A percentile compares a stretch with the other conserved stretches of the same genome.
phyloP scores from a whole-genome alignment of 805 yeast genomes.

The Candida manassasensis region DNA sequence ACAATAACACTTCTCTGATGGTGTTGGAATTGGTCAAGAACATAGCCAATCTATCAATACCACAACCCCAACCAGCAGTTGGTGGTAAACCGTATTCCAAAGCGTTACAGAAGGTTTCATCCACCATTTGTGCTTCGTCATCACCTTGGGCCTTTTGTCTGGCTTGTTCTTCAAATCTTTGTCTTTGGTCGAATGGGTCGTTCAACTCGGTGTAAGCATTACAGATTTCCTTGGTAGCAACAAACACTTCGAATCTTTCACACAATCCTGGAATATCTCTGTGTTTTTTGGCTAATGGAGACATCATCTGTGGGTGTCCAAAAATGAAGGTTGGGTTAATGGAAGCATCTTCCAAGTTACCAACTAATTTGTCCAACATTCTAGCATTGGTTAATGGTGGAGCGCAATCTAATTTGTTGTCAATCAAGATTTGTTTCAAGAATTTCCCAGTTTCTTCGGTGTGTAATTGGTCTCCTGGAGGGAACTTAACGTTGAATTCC shows the following conservation, averaged over 20 bases:
- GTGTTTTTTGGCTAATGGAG: conserved; percentile 96
- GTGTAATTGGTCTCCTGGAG: conserved; percentile 92
- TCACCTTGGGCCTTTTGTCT: conserved; percentile 98
- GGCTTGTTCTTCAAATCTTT: conserved; percentile 97
- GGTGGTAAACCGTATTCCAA: conserved; percentile 98
- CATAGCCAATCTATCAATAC: conserved; percentile 97
- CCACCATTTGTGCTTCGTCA: conserved; percentile 96
- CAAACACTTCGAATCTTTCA: conserved; percentile 97
- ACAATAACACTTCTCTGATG: conserved; percentile 92
- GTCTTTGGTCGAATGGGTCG: conserved; percentile 98
- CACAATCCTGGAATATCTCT: conserved; percentile 90
- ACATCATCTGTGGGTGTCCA: conserved; percentile 99
- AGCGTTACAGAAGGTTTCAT: conserved; percentile 96
- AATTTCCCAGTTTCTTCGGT: conserved; percentile 90
- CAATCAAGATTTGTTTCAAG: conserved; percentile 72
- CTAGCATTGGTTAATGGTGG: conserved; percentile 96
- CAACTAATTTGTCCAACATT: conserved; percentile 97
- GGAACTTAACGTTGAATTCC: conserved; percentile 81
- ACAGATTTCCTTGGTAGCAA: conserved; percentile 96
- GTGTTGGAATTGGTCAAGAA: conserved; percentile 94
- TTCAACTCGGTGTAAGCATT: conserved; percentile 98
- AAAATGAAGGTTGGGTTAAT: conserved; percentile 96
- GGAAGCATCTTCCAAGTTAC: conserved; percentile 90
- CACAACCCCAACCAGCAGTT: conserved; percentile 99
- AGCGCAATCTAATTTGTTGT: conserved; percentile 82